Base-by-base conservation (phyloP, 257 asterid genomes). In the Fraxinus anomala region DNA sequence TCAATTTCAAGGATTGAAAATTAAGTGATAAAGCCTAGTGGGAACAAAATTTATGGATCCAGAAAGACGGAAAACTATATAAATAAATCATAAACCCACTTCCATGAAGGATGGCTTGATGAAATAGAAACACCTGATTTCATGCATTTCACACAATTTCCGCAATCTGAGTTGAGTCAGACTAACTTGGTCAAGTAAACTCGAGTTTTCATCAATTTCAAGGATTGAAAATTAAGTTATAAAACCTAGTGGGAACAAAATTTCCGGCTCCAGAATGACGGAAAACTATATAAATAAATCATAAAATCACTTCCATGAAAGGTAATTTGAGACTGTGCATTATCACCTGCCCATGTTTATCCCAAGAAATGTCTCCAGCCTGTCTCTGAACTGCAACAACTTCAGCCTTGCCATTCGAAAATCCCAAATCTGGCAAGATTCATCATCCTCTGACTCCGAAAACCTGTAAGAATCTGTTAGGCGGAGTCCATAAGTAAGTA, bases 271-370 rank as follows among this genome's bases (percentile, higher is more conserved):
- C 77, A 71, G 30, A 75, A 73, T 68, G 76, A 72, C 66, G 74
- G 67, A 68, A 79, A 37, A 56, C 8, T 72, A 9, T 7, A 12
- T 75, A 81, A 79, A 76, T 69, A 74, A 74, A 76, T 31, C 9
- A 79, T n/a, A 71, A 81, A 63, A 73, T 31, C 54, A 24, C 70
- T 70, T 30, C 34, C 37, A 72, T 75, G 71, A 71, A 66, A 85
- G 82, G 70, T 42, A 80, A 78, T 74, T 77, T 54, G 83, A 37
- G 83, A 71, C 70, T 39, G 73, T 51, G 81, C 73, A 82, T 70
- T 73, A 85, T 85, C 85, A 96, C 99, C 99, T 96, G 91, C 98
- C 99, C 98, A 90, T 96, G 82, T 89, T 96, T 84, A 96, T 92
- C 76, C 97, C 97, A 80, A 96, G 81, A 89, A 93, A 96, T 69